These are phyloP conservation scores for Monosporascus sp. DNA, from an alignment of 2,329 filamentous ascomycete genomes.

Conservation along the genomic window DNA sequence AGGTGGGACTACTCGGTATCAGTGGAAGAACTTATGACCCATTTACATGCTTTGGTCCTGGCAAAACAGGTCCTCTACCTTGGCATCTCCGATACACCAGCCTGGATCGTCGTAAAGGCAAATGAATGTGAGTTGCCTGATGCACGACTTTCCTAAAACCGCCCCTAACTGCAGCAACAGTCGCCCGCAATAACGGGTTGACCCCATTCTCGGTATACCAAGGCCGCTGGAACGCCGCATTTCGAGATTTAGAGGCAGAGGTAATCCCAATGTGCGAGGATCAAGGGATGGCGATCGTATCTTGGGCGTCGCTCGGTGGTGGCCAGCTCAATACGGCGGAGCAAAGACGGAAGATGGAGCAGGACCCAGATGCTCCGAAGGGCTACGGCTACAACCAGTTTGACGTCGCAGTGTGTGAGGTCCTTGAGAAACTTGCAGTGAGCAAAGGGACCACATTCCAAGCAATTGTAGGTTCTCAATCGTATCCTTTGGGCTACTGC, in stretches of 20 bases:
- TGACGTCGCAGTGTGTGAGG: too few relatives aligned
- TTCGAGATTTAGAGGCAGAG: slow-evolving; percentile 36
- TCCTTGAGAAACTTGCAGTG: too few relatives aligned
- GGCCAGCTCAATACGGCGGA: neutral
- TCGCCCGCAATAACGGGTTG: slow-evolving; percentile 18
- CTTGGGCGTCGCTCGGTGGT: neutral
- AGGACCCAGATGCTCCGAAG: too few relatives aligned
- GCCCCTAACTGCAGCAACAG: too few relatives aligned
- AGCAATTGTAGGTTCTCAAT: too few relatives aligned
- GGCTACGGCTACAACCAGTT: too few relatives aligned
- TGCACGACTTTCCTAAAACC: too few relatives aligned
- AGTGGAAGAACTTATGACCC: slow-evolving; percentile 22
- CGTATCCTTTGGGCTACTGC: too few relatives aligned
- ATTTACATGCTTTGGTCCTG: slow-evolving; percentile 18
- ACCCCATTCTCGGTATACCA: slow-evolving; percentile 32
- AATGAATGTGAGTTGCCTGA: slow-evolving; percentile 14
- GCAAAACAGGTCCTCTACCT: slow-evolving; percentile 25
- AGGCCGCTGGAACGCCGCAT: slow-evolving; percentile 34
- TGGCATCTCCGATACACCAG: slow-evolving; percentile 24
- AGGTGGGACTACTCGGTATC: slow-evolving; percentile 19
- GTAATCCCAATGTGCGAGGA: slow-evolving; percentile 36
- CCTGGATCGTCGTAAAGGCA: slow-evolving; percentile 24
- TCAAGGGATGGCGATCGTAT: neutral
- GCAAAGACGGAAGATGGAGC: too few relatives aligned
- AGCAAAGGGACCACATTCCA: too few relatives aligned